Evolutionary conservation across 192 early-diverging fungal genomes (phyloP).

Genomic region (Backusella morwellensis): DNA sequence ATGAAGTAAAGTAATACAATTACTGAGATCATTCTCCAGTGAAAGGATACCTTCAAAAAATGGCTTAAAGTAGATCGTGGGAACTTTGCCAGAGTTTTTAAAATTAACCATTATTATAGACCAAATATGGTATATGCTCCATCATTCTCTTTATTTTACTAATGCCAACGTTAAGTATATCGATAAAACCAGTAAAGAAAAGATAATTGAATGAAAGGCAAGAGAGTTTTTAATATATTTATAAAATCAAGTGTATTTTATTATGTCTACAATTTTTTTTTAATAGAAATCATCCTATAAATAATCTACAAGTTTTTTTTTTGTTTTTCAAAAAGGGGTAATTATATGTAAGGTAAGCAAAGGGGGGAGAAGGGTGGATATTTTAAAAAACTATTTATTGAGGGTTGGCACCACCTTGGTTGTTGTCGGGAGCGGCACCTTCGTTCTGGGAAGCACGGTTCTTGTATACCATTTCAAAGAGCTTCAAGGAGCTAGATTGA

Average conservation of each 20-base stretch:
- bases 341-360: constrained; percentile 9
- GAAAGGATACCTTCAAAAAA: too few species aligned
- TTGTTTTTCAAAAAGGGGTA: constrained; percentile 6
- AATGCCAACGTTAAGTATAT: too few species aligned
- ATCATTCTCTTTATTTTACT: too few species aligned
- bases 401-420: neutral
- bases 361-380: neutral
- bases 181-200: neutral
- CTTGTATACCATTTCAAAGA: constrained; percentile 99
- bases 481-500: constrained; percentile 89
- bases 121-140: too few species aligned
- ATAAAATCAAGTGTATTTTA: constrained; percentile 1
- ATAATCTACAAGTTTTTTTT: constrained; percentile 8
- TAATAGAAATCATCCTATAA: constrained; percentile 8
- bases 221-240: neutral
- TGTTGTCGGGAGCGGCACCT: neutral
- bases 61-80: too few species aligned
- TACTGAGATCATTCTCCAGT: too few species aligned
- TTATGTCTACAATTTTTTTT: constrained; percentile 4
- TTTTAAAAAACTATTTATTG: constrained; percentile 12
- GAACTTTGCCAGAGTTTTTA: too few species aligned
- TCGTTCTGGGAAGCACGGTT: constrained; percentile 39
- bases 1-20: too few species aligned
- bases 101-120: too few species aligned
- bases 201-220: neutral